Conservation (phyloP, 2,329 filamentous ascomycete species). For the Metarhizium guizhouense region DNA sequence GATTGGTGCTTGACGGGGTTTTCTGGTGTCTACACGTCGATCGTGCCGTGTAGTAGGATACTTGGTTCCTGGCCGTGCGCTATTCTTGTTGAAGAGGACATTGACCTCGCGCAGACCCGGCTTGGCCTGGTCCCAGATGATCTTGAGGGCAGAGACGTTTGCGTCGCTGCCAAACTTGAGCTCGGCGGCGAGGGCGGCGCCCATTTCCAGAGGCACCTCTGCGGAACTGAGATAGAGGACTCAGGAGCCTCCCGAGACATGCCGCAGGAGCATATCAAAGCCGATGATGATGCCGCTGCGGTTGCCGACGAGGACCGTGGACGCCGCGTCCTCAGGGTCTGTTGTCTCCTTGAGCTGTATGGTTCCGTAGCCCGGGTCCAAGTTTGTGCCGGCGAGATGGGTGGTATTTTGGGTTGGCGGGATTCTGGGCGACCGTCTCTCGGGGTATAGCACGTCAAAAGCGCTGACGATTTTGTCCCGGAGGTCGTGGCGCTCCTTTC, state of each 20-base stretch:
- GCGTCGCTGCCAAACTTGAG: background rate
- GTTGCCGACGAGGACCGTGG: slow-evolving; percentile 15
- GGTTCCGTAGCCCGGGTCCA: slow-evolving; percentile 30
- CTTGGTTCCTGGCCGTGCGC: background rate
- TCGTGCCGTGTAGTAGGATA: background rate
- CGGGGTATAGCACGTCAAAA: slow-evolving; percentile 27
- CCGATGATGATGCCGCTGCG: slow-evolving; percentile 11
- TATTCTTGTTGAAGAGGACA: background rate
- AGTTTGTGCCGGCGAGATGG: slow-evolving; percentile 30
- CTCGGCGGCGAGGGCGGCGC: background rate
- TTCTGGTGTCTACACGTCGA: no score
- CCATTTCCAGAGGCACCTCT: background rate
- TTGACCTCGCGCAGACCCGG: background rate
- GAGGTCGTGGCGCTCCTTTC: background rate
- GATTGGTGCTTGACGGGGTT: no score
- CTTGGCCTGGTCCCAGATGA: slow-evolving; percentile 10
- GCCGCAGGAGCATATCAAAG: slow-evolving; percentile 14
- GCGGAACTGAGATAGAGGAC: background rate
- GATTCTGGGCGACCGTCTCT: slow-evolving; percentile 23
- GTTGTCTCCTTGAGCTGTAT: slow-evolving; percentile 11
- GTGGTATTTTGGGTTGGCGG: slow-evolving; percentile 27
- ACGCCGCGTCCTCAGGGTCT: slow-evolving; percentile 2
- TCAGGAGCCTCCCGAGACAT: slow-evolving; percentile 21
- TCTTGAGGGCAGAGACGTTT: background rate
- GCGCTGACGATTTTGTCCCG: slow-evolving; percentile 17